Evolutionary conservation across 148 eudicot genomes (phyloP).

Genomic region (Persicaria maculosa): DNA sequence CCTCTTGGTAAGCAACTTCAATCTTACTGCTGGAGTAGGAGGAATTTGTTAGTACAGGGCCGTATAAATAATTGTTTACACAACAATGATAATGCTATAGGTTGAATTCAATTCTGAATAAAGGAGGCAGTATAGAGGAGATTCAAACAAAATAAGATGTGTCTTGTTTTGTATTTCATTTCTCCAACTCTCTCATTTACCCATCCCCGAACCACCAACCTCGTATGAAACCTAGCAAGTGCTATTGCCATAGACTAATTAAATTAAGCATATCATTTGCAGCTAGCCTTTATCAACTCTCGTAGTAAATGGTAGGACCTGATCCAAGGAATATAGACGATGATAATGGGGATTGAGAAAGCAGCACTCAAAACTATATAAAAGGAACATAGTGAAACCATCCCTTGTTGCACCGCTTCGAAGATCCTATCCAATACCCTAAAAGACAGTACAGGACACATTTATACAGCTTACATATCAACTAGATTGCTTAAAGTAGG

Average conservation of each 20-base stretch:
- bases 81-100: background rate
- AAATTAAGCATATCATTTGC: background rate
- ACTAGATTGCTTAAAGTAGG: no score
- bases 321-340: background rate
- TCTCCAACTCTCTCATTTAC: background rate
- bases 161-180: background rate
- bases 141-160: background rate
- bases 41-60: background rate
- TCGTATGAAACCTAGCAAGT: background rate
- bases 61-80: background rate
- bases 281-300: background rate
- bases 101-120: background rate
- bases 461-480: no score
- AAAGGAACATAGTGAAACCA: background rate
- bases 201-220: background rate
- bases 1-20: conserved; percentile 94
- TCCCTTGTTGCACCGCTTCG: background rate
- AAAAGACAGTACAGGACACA: background rate
- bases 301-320: background rate
- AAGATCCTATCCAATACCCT: background rate
- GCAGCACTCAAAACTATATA: background rate
- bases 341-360: background rate
- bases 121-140: background rate
- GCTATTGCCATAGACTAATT: background rate
- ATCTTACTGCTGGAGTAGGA: conserved; percentile 57